Base-by-base conservation (phyloP, 2,329 filamentous ascomycete species). In the Alternaria sp. region DNA sequence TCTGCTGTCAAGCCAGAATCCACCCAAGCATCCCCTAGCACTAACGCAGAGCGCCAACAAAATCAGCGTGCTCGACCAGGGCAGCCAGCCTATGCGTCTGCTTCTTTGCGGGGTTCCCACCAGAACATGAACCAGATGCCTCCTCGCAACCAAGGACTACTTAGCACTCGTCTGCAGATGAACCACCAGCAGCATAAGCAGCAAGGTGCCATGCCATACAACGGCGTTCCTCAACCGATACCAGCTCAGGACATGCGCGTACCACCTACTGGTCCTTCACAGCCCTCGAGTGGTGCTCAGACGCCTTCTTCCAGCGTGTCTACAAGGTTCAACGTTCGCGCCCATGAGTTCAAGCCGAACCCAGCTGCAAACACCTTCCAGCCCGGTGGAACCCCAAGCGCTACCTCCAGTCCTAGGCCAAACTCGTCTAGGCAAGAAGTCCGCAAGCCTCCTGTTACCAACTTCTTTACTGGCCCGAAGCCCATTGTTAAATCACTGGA, bases 311-410 rank as follows among this genome's bases (percentile, higher is more conserved):
- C 87, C 6, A 84, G 82, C 18, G 75, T 78, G 2, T 84, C 86
- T 5, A 85, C 82, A 7, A 84, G 85, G 63, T 86, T 90, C 78
- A 90, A 89, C 66, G 87, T 87, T 37, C 86, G 85, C 57, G 89
- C 88, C 1, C 82, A 86, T 75, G 94, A 97, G 74, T 98, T 97
- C 81, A 90, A 91, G 68, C 96, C 95, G 18, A 96, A 91, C 72
- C 90, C 92, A 5, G 91, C 91, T 65, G 94, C 94, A 0, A 87
- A 88, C 47, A 86, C 90, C 2, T 98, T 99, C 81, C 95, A 90
- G 70, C 95, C 92, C 6, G 92, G 85, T 18, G 81, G 79, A 47
- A 78, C 83, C 50, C 82, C 83, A 47, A 92, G 90, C 75, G 85
- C 87, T 50, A 86, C 88, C 37, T 93, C 92, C 3, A 96, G 92